These are phyloP conservation scores for Backusella psychrophila DNA, from an alignment of 192 early-diverging fungal species.

Conservation along the genomic window DNA sequence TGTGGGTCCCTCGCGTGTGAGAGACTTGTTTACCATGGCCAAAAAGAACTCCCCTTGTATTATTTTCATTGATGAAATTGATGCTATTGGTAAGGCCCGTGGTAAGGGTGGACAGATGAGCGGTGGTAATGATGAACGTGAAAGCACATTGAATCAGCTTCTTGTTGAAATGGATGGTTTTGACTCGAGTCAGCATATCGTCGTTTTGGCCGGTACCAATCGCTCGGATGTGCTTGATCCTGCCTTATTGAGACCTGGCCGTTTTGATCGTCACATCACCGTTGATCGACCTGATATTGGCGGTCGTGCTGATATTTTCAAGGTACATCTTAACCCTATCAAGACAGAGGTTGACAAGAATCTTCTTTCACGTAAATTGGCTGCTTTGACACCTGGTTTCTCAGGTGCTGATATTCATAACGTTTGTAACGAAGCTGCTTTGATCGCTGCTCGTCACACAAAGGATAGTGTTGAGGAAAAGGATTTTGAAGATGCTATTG, in stretches of 20 bases:
- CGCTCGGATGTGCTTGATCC: slow-evolving; percentile 94
- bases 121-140: slow-evolving; percentile 97
- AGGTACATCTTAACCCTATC: slow-evolving; percentile 91
- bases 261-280: slow-evolving; percentile 96
- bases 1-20: slow-evolving; percentile 88
- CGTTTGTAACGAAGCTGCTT: slow-evolving; percentile 97
- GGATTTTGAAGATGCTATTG: slow-evolving; percentile 97
- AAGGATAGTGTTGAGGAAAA: slow-evolving; percentile 72
- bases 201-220: slow-evolving; percentile 98
- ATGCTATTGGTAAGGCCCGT: slow-evolving; percentile 98
- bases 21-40: slow-evolving; percentile 94
- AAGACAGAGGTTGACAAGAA: slow-evolving; percentile 85
- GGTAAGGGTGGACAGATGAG: slow-evolving; percentile 72
- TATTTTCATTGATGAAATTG: slow-evolving; percentile 99
- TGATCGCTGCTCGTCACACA: slow-evolving; percentile 88
- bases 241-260: slow-evolving; percentile 94
- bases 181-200: slow-evolving; percentile 80
- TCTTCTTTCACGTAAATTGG: slow-evolving; percentile 78
- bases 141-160: slow-evolving; percentile 95
- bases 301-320: slow-evolving; percentile 93
- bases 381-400: slow-evolving; percentile 96
- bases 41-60: slow-evolving; percentile 99
- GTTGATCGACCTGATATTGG: slow-evolving; percentile 97
- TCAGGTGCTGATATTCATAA: slow-evolving; percentile 97
- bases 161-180: slow-evolving; percentile 99